Conservation (phyloP, 805 yeast species). For the Ogataea saltuana region DNA sequence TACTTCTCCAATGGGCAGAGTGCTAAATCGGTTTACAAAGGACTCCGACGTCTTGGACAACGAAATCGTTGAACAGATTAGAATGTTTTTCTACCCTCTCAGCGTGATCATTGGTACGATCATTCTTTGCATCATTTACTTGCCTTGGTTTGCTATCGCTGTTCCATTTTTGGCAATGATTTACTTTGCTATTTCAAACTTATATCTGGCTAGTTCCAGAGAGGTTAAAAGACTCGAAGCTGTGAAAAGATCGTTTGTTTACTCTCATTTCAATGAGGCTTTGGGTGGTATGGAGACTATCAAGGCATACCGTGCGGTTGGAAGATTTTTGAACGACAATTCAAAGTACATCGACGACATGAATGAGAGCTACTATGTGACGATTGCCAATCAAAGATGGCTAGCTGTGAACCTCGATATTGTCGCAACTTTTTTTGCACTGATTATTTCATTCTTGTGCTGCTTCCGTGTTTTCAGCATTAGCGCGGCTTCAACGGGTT, state of each 20-base stretch:
- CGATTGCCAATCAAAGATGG: conserved; percentile 64
- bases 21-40: conserved; percentile 81
- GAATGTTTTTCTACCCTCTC: conserved; percentile 56
- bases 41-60: conserved; percentile 85
- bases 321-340: conserved; percentile 50
- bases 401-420: conserved; percentile 56
- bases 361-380: conserved; percentile 65
- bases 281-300: conserved; percentile 67
- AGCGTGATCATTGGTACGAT: conserved; percentile 37
- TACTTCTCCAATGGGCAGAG: conserved; percentile 84
- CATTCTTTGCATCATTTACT: conserved; percentile 46
- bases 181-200: conserved; percentile 50
- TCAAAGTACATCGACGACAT: conserved; percentile 52
- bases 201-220: conserved; percentile 70
- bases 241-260: conserved; percentile 66
- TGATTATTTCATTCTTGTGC: conserved; percentile 57
- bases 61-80: conserved; percentile 69
- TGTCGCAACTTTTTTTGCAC: conserved; percentile 42
- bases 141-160: conserved; percentile 66
- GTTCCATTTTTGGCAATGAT: conserved; percentile 52
- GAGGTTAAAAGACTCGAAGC: conserved; percentile 79
- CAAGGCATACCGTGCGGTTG: conserved; percentile 49
- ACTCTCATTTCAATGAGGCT: conserved; percentile 69
- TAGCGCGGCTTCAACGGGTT: conserved; percentile 62
- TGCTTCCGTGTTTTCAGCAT: conserved; percentile 58